These are phyloP conservation scores for Silene noctiflora DNA, from an alignment of 179 eudicot species.

Conservation along the genomic window DNA sequence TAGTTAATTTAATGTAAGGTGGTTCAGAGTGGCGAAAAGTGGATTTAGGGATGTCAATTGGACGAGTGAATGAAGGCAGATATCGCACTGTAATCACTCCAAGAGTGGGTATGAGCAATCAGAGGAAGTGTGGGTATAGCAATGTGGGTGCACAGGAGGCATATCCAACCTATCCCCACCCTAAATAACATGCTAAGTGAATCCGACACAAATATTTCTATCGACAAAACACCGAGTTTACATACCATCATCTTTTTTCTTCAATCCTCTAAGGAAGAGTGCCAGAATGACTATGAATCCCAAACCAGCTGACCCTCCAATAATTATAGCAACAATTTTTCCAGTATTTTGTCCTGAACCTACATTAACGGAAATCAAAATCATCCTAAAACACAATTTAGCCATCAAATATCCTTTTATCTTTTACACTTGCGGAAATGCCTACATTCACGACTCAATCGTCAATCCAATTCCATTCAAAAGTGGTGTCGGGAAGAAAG, in stretches of 20 bases:
- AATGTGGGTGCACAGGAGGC: background rate
- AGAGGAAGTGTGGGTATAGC: too few relatives aligned
- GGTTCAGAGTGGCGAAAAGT: too few relatives aligned
- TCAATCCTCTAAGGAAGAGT: constrained; percentile 55
- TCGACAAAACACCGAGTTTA: background rate
- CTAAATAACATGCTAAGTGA: background rate
- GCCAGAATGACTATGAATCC: constrained; percentile 68
- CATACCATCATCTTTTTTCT: constrained; percentile 88
- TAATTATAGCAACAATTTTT: constrained; percentile 84
- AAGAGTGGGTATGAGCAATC: too few relatives aligned
- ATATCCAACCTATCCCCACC: background rate
- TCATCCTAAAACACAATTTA: constrained; percentile 20
- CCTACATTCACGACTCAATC: constrained; percentile 1
- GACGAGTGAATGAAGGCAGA: too few relatives aligned
- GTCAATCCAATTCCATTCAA: constrained; percentile 15
- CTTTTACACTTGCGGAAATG: constrained; percentile 19
- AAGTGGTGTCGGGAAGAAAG: constrained; percentile 20
- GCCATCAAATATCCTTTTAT: background rate
- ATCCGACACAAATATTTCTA: background rate
- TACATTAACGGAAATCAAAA: constrained; percentile 26
- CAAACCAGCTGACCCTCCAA: constrained; percentile 87
- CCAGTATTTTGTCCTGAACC: constrained; percentile 68
- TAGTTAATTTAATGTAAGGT: too few relatives aligned
- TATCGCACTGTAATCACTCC: too few relatives aligned
- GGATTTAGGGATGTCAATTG: background rate